These are phyloP conservation scores for Mycogone perniciosa DNA, from an alignment of 2,329 filamentous ascomycete species.

Conservation along the genomic window DNA sequence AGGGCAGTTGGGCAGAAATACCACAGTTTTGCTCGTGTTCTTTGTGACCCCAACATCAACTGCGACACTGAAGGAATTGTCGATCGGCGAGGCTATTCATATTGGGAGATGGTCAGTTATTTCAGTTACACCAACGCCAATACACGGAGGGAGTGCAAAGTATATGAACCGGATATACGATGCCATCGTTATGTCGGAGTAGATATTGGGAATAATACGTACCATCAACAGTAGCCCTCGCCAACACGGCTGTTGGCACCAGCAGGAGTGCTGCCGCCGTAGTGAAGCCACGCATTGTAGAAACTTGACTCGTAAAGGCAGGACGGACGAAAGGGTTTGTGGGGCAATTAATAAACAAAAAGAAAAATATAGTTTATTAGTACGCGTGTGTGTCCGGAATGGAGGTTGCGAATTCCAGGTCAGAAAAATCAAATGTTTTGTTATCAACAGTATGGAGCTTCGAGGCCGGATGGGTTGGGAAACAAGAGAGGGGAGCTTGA, in stretches of 20 bases:
- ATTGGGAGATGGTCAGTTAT: not conserved
- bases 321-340: not conserved
- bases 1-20: not conserved
- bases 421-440: too few species aligned
- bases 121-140: not conserved
- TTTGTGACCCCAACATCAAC: not conserved
- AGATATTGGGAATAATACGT: not conserved
- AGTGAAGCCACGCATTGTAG: slow-evolving; percentile 10
- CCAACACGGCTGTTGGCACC: slow-evolving; percentile 7
- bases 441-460: too few species aligned
- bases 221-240: slow-evolving; percentile 3
- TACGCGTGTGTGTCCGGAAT: too few species aligned
- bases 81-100: not conserved
- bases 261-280: slow-evolving; percentile 7
- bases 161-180: not conserved
- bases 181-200: not conserved
- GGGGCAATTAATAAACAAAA: too few species aligned
- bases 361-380: not conserved
- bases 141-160: not conserved
- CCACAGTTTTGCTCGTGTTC: slow-evolving; percentile 6
- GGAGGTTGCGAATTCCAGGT: too few species aligned
- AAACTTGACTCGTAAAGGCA: not conserved
- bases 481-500: not conserved
- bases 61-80: not conserved
- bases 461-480: not conserved